Conservation (phyloP, 2,329 filamentous ascomycete genomes). For the Sporothrix luriei region DNA sequence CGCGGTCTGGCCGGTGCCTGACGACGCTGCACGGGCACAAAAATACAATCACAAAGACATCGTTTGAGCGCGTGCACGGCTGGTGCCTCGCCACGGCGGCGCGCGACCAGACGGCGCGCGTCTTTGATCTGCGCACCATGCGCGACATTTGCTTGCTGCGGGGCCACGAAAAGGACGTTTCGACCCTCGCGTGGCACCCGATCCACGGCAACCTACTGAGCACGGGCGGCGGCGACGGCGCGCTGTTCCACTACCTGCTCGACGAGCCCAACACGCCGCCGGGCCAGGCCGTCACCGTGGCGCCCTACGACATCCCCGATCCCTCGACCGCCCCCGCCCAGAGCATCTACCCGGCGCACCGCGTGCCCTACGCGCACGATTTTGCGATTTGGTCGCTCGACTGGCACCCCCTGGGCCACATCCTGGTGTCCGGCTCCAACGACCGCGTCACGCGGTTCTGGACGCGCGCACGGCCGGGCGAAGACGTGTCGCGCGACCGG, state of each 20-base stretch:
- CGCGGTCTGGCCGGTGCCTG: constrained; percentile 83
- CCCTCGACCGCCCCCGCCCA: constrained; percentile 79
- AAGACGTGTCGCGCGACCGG: constrained; percentile 81
- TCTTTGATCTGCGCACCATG: constrained; percentile 98
- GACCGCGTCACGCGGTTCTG: constrained; percentile 97
- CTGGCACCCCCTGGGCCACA: constrained; percentile 96
- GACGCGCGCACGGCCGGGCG: constrained; percentile 85
- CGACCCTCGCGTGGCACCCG: constrained; percentile 90
- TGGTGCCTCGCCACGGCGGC: constrained; percentile 88
- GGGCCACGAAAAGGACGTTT: constrained; percentile 95
- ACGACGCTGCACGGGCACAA: constrained; percentile 97
- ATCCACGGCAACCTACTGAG: constrained; percentile 86
- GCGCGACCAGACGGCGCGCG: constrained; percentile 85
- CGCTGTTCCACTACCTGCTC: constrained; percentile 90
- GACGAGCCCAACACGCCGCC: constrained; percentile 87
- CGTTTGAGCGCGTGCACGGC: constrained; percentile 84
- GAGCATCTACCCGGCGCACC: constrained; percentile 90
- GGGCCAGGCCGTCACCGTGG: constrained; percentile 57
- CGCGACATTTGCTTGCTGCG: constrained; percentile 91
- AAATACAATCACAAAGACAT: constrained; percentile 90
- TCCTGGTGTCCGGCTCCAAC: constrained; percentile 92
- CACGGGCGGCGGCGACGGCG: constrained; percentile 86
- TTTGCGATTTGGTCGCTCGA: constrained; percentile 97
- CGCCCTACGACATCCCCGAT: constrained; percentile 83
- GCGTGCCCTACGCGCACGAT: constrained; percentile 83